phyloP scores from a whole-genome alignment of 1,139 yeast species.

The Saccharomyces hybrid region DNA sequence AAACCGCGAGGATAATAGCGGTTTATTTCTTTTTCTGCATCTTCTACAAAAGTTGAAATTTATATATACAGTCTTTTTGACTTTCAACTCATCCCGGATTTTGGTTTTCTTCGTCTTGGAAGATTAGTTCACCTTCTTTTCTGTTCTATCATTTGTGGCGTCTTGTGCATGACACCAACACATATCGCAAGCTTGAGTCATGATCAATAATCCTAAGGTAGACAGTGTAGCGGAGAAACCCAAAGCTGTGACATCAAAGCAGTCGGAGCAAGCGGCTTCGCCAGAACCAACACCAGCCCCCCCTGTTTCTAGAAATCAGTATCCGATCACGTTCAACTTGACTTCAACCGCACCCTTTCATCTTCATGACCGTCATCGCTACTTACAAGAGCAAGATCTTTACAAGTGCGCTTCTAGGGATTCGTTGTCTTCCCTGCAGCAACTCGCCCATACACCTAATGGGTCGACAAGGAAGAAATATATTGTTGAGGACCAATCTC shows the following conservation, averaged over 20 bases:
- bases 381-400: constrained; percentile 4
- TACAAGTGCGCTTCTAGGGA: constrained; percentile 18
- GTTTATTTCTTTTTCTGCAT: not conserved
- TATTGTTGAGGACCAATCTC: constrained; percentile 7
- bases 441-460: constrained; percentile 7
- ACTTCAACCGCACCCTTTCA: not conserved
- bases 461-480: constrained; percentile 6
- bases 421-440: constrained; percentile 18
- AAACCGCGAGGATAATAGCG: not conserved
- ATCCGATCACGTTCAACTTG: not conserved
- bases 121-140: not conserved
- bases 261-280: not conserved
- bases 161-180: not conserved
- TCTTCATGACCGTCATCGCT: constrained; percentile 1
- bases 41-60: not conserved
- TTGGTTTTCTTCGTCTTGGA: not conserved
- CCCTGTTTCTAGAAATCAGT: not conserved
- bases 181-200: not conserved
- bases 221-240: not conserved
- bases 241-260: not conserved
- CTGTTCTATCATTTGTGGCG: not conserved
- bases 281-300: not conserved
- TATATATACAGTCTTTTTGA: not conserved
- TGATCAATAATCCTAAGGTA: not conserved
- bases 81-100: not conserved